phyloP scores from a whole-genome alignment of 78 protist species.

The Guillardia theta region DNA sequence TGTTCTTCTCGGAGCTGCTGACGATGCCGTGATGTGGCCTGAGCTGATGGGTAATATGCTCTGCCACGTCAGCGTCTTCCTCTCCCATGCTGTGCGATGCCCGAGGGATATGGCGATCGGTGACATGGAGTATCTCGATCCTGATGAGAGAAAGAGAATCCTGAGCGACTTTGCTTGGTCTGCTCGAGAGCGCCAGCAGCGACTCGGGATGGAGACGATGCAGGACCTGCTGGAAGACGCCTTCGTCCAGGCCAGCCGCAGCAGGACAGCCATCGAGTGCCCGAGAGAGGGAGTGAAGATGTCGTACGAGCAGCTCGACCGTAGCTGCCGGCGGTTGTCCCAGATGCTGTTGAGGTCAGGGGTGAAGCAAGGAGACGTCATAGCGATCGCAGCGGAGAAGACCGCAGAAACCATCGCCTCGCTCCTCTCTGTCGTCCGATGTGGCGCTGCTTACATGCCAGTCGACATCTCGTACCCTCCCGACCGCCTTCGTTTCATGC shows the following conservation, averaged over 20 bases:
- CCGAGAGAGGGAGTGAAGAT: background rate
- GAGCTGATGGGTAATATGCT: too few species aligned
- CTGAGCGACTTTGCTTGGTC: too few species aligned
- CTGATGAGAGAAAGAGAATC: too few species aligned
- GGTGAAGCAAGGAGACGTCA: background rate
- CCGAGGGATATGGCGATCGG: too few species aligned
- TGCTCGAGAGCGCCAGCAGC: too few species aligned
- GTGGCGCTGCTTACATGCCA: slow-evolving; percentile 68
- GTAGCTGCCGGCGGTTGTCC: background rate
- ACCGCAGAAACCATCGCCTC: background rate
- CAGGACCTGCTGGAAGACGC: background rate
- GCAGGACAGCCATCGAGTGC: background rate
- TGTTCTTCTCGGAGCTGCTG: too few species aligned
- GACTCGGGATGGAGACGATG: too few species aligned
- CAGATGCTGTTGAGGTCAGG: background rate
- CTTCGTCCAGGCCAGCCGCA: background rate
- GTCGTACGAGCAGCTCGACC: slow-evolving; percentile 20
- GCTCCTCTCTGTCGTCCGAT: background rate
- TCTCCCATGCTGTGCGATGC: too few species aligned
- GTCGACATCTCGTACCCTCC: slow-evolving; percentile 39
- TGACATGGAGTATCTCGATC: too few species aligned
- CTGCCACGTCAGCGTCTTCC: too few species aligned
- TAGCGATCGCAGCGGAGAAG: slow-evolving; percentile 39
- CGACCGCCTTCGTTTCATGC: slow-evolving; percentile 21
- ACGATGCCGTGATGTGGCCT: too few species aligned